Percentiles rank a stretch among this genome's conserved stretches.
These are phyloP conservation scores for Cercospora sesami DNA, from an alignment of 2,329 filamentous ascomycete genomes.

Conservation along the genomic window DNA sequence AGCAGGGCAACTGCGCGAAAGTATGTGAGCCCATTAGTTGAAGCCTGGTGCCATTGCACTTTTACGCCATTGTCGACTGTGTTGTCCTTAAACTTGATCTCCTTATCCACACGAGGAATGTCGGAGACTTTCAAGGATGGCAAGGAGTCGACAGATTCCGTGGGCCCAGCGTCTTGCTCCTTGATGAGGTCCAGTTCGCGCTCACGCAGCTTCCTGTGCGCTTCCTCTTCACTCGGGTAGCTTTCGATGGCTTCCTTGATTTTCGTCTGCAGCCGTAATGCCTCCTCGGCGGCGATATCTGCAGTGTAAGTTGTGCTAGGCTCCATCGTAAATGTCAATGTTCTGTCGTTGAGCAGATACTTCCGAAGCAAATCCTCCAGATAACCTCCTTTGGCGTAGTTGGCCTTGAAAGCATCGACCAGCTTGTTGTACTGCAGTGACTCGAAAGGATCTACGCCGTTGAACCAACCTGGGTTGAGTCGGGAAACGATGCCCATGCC, in stretches of 20 bases:
- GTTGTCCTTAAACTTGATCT: conserved; percentile 63
- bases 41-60: conserved; percentile 86
- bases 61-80: conserved; percentile 60
- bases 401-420: conserved; percentile 75
- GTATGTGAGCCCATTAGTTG: conserved; percentile 94
- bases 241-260: conserved; percentile 68
- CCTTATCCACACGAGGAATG: conserved; percentile 77
- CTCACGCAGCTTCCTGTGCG: conserved; percentile 68
- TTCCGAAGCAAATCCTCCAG: conserved; percentile 83
- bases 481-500: conserved; percentile 88
- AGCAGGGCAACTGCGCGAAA: conserved; percentile 85
- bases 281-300: conserved; percentile 75
- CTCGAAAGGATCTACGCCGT: conserved; percentile 88
- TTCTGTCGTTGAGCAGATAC: conserved; percentile 84
- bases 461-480: conserved; percentile 91
- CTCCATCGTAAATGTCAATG: conserved; percentile 89
- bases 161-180: conserved; percentile 68
- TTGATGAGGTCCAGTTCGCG: conserved; percentile 74
- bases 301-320: conserved; percentile 74
- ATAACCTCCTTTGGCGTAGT: conserved; percentile 74
- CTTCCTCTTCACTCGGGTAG: conserved; percentile 70
- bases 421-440: conserved; percentile 89
- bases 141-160: conserved; percentile 81
- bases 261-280: conserved; percentile 69
- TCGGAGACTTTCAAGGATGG: conserved; percentile 87